Conservation (phyloP, 2,329 filamentous ascomycete species). For the Torrubiellomyces zombiae region DNA sequence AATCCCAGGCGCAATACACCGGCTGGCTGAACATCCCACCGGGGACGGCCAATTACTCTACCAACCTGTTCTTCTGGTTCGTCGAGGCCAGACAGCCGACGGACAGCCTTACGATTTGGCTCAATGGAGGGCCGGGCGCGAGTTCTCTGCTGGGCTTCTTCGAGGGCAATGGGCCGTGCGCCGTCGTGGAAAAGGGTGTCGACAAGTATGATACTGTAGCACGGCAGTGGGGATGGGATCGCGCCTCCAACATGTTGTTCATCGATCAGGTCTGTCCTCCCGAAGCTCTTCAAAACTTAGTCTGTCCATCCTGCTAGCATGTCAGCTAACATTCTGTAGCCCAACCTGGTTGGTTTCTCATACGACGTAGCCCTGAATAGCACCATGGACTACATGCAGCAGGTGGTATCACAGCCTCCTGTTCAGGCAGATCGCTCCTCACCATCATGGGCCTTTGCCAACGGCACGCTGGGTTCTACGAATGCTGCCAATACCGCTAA, state of each 20-base stretch:
- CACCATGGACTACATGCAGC: conserved; percentile 32
- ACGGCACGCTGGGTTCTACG: conserved; percentile 49
- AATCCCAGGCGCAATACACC: conserved; percentile 50
- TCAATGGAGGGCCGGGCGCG: conserved; percentile 50
- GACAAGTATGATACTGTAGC: conserved; percentile 36
- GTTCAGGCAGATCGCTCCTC: conserved; percentile 5
- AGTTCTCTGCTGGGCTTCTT: conserved; percentile 51
- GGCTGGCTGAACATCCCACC: conserved; percentile 51
- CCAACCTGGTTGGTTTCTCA: conserved; percentile 53
- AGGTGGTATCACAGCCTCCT: conserved; percentile 15
- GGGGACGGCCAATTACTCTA: conserved; percentile 33
- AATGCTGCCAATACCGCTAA: conserved; percentile 31
- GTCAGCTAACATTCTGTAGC: conserved; percentile 24
- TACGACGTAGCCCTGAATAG: conserved; percentile 48
- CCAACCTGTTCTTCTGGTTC: conserved; percentile 36
- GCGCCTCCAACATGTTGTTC: conserved; percentile 35
- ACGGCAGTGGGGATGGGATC: conserved; percentile 50
- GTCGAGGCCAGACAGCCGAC: conserved; percentile 26
- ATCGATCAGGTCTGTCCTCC: conserved; percentile 31
- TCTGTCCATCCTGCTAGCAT: conserved; percentile 2
- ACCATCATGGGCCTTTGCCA: conserved; percentile 25
- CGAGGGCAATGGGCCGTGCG: conserved; percentile 37
- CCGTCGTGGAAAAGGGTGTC: conserved; percentile 29
- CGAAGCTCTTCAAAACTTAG: conserved; percentile 9
- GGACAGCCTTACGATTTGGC: conserved; percentile 37